A percentile compares a stretch with the other conserved stretches of the same genome.
These are phyloP conservation scores for Helotiales sp. DNA, from an alignment of 2,329 filamentous ascomycete species.

Conservation along the genomic window DNA sequence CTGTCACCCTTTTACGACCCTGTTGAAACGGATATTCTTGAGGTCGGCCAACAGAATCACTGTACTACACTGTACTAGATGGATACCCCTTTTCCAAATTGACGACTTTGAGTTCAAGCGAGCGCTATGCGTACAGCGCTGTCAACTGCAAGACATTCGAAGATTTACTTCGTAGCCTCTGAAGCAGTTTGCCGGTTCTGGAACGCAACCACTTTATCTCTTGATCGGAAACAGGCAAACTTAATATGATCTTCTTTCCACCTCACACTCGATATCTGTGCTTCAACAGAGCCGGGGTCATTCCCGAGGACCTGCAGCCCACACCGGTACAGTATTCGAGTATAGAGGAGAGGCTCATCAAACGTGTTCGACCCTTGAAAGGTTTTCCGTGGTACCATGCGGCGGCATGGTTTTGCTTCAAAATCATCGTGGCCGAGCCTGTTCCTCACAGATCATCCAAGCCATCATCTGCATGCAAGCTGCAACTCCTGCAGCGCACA, in stretches of 20 bases:
- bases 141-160: background rate
- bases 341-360: background rate
- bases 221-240: background rate
- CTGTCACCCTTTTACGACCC: background rate
- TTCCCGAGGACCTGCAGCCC: background rate
- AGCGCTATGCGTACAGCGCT: background rate
- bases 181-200: background rate
- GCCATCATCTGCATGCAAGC: background rate
- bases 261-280: background rate
- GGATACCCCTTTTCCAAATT: background rate
- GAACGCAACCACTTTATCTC: background rate
- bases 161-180: background rate
- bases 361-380: background rate
- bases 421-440: background rate
- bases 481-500: slow-evolving; percentile 1
- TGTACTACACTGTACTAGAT: background rate
- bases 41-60: background rate
- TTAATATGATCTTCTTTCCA: background rate
- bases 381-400: background rate
- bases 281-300: background rate
- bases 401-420: background rate
- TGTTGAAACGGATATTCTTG: background rate
- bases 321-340: no score
- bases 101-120: background rate
- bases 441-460: background rate